These are phyloP conservation scores for Sporothrix mexicana DNA, from an alignment of 2,329 filamentous ascomycete genomes.

Conservation along the genomic window DNA sequence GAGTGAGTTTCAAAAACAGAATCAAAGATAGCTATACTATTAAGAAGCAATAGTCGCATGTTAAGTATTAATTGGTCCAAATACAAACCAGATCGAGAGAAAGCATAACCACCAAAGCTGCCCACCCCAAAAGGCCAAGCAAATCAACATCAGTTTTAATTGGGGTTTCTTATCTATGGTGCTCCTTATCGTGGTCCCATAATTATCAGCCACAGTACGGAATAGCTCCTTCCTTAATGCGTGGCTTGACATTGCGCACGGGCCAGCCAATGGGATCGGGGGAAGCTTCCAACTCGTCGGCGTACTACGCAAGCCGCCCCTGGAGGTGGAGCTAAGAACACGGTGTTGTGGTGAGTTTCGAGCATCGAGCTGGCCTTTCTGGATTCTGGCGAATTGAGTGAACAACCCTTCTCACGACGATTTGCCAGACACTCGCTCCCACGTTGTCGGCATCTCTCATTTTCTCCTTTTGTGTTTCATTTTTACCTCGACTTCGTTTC, in stretches of 20 bases:
- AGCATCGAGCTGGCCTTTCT: slow-evolving; percentile 30
- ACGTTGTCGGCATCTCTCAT: slow-evolving; percentile 16
- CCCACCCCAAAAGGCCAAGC: neutral
- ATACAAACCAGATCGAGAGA: neutral
- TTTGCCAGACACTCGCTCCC: neutral
- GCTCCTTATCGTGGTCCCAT: neutral
- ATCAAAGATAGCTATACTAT: too few relatives aligned
- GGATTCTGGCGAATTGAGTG: neutral
- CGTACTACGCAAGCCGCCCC: slow-evolving; percentile 39
- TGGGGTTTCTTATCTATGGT: neutral
- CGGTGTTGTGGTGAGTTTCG: slow-evolving; percentile 42
- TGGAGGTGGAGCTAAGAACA: slow-evolving; percentile 40
- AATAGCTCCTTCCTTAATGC: neutral
- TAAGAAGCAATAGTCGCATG: too few relatives aligned
- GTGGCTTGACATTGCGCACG: slow-evolving; percentile 19
- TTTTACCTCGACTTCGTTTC: slow-evolving; percentile 2
- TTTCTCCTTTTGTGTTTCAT: neutral
- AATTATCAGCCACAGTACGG: neutral
- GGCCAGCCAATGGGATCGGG: slow-evolving; percentile 16
- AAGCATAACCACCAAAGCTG: neutral
- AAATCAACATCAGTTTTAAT: neutral
- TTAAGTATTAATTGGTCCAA: neutral
- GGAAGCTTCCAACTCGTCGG: slow-evolving; percentile 23
- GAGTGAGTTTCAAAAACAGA: too few relatives aligned
- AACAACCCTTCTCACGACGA: slow-evolving; percentile 16